phyloP scores from a whole-genome alignment of 306 rosid genomes.

The Cyclanthera cordifolia region DNA sequence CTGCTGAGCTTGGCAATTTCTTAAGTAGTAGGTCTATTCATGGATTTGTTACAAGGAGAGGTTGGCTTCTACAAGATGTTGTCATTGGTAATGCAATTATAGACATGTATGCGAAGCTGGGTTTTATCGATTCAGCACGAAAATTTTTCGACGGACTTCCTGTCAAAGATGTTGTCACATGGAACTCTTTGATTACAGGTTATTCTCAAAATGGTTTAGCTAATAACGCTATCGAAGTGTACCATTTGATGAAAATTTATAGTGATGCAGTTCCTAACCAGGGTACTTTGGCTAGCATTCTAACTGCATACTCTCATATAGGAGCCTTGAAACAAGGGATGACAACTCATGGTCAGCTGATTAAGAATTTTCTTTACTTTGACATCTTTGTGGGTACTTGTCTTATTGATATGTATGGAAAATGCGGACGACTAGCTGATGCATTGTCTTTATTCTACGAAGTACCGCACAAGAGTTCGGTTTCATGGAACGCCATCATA shows the following conservation, averaged over 20 bases:
- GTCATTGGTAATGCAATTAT: conserved; percentile 37
- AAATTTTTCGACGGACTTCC: conserved; percentile 30
- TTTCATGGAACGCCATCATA: conserved; percentile 39
- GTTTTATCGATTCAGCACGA: conserved; percentile 25
- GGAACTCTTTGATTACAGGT: conserved; percentile 41
- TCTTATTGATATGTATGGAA: conserved; percentile 44
- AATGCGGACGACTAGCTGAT: conserved; percentile 40
- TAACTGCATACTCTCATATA: conserved; percentile 33
- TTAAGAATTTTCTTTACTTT: conserved; percentile 24
- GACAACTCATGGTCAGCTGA: conserved; percentile 37
- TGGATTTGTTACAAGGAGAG: conserved; percentile 31
- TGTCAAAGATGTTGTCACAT: conserved; percentile 29
- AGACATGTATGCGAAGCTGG: conserved; percentile 42
- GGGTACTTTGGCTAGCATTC: conserved; percentile 39
- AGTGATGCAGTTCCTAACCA: conserved; percentile 28
- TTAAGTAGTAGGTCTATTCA: conserved; percentile 24
- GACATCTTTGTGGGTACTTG: conserved; percentile 39
- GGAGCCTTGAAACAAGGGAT: conserved; percentile 40
- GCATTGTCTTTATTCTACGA: conserved; percentile 30
- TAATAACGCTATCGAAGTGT: conserved; percentile 32
- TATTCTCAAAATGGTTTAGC: conserved; percentile 45
- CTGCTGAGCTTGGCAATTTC: conserved; percentile 27
- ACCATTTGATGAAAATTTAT: conserved; percentile 23
- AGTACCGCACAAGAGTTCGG: conserved; percentile 22
- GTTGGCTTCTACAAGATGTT: conserved; percentile 27